A percentile compares a stretch with the other conserved stretches of the same genome.
phyloP scores from a whole-genome alignment of 768 basidiomycete genomes.

The Mycena capillaripes region DNA sequence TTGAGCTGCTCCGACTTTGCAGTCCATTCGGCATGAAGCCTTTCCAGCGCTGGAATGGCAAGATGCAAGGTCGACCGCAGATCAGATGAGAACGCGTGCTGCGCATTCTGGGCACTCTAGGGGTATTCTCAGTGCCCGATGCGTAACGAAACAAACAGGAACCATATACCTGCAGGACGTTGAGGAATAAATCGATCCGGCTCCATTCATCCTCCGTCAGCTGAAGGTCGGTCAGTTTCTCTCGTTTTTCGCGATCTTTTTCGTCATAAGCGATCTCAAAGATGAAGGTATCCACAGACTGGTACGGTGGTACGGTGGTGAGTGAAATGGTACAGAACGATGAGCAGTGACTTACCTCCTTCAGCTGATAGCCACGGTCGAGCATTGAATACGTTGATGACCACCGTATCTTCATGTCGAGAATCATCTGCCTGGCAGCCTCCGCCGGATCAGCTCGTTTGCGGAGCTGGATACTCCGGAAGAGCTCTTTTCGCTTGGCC shows the following conservation, averaged over 20 bases:
- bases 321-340: not conserved
- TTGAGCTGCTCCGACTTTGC: not conserved
- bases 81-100: not conserved
- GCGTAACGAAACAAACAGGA: not conserved
- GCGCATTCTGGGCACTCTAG: not conserved
- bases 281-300: conserved; percentile 37
- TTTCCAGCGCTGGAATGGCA: not conserved
- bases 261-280: conserved; percentile 39
- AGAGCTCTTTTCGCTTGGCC: conserved; percentile 40
- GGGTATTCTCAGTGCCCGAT: too few relatives aligned
- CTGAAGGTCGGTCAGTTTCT: conserved; percentile 32
- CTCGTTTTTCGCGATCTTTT: conserved; percentile 25
- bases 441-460: not conserved
- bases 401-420: conserved; percentile 45
- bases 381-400: conserved; percentile 44
- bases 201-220: conserved; percentile 41
- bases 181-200: conserved; percentile 31
- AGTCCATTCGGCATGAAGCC: not conserved
- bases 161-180: conserved; percentile 39
- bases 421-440: conserved; percentile 29
- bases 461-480: conserved; percentile 33
- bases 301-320: not conserved
- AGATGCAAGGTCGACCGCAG: not conserved
- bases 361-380: conserved; percentile 1
- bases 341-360: conserved; percentile 24